Percentiles rank a stretch among this genome's conserved stretches.
Evolutionary conservation across 2,329 filamentous ascomycete species (phyloP).

Genomic region (Fusarium tjaetaba): DNA sequence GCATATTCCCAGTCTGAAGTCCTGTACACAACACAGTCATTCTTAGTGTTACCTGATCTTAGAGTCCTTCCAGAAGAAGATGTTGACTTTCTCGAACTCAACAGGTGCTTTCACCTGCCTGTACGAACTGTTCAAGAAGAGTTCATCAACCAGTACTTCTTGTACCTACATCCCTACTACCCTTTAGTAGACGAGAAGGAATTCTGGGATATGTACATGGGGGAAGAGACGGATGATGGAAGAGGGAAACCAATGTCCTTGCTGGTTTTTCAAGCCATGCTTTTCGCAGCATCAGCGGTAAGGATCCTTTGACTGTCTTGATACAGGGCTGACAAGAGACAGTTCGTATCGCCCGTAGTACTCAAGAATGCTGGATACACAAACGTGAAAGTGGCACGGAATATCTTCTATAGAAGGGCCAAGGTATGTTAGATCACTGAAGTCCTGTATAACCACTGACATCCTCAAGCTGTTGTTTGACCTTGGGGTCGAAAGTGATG

Average conservation of each 20-base stretch:
- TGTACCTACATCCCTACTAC: conserved; percentile 31
- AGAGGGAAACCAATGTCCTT: conserved; percentile 2
- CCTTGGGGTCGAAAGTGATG: conserved; percentile 17
- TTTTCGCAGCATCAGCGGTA: conserved; percentile 32
- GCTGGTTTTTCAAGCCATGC: conserved; percentile 22
- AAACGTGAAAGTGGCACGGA: conserved; percentile 26
- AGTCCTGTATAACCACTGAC: background rate
- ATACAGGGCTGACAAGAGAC: background rate
- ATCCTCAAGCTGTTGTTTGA: conserved; percentile 16
- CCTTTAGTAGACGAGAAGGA: conserved; percentile 20
- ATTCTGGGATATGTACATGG: conserved; percentile 32
- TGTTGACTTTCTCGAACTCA: background rate
- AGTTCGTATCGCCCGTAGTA: conserved; percentile 30
- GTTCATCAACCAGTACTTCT: conserved; percentile 18
- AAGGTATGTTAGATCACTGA: background rate
- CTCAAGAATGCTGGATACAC: conserved; percentile 31
- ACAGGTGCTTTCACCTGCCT: conserved; percentile 8
- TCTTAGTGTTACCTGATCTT: background rate
- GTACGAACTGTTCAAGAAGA: background rate
- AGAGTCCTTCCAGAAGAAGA: background rate
- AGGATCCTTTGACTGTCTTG: fast-evolving
- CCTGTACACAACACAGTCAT: background rate
- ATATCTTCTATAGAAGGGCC: conserved; percentile 29
- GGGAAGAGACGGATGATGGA: background rate
- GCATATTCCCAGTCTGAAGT: conserved; percentile 2